phyloP scores from a whole-genome alignment of 2,329 filamentous ascomycete genomes.

The Trichoderma sp. region DNA sequence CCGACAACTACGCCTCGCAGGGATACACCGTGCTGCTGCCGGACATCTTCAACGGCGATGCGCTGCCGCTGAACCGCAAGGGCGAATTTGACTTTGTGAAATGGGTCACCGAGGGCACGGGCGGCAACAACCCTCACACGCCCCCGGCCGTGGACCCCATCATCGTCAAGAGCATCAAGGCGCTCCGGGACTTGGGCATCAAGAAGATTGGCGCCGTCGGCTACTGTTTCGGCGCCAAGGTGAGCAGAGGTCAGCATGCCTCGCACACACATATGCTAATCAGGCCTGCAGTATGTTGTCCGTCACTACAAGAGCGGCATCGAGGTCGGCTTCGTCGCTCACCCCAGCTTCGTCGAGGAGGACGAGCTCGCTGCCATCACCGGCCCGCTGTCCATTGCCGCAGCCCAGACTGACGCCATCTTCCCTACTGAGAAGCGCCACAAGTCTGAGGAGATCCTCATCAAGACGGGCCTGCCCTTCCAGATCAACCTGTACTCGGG shows the following conservation, averaged over 20 bases:
- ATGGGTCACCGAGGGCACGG: constrained; percentile 43
- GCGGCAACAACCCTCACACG: constrained; percentile 47
- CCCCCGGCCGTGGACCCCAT: constrained; percentile 36
- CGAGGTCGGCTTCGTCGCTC: constrained; percentile 71
- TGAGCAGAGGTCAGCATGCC: constrained; percentile 34
- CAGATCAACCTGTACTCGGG: constrained; percentile 77
- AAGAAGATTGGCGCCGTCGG: constrained; percentile 66
- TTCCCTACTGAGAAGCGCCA: constrained; percentile 66
- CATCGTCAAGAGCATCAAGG: constrained; percentile 45
- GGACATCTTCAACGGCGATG: constrained; percentile 40
- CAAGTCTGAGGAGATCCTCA: constrained; percentile 64
- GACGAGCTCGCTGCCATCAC: constrained; percentile 66
- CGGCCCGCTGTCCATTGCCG: constrained; percentile 69
- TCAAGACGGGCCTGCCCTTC: constrained; percentile 59
- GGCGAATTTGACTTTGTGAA: constrained; percentile 34
- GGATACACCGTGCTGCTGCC: constrained; percentile 39
- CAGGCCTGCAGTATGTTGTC: constrained; percentile 58
- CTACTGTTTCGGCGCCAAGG: constrained; percentile 77
- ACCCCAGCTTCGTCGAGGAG: constrained; percentile 73
- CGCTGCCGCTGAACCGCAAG: constrained; percentile 48
- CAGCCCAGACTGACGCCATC: constrained; percentile 64
- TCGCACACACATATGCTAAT: not conserved
- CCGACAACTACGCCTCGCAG: constrained; percentile 41
- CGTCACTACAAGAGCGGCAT: constrained; percentile 65
- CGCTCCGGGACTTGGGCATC: constrained; percentile 56